These are phyloP conservation scores for Torulaspora microellipsoides DNA, from an alignment of 805 yeast genomes.

Conservation along the genomic window DNA sequence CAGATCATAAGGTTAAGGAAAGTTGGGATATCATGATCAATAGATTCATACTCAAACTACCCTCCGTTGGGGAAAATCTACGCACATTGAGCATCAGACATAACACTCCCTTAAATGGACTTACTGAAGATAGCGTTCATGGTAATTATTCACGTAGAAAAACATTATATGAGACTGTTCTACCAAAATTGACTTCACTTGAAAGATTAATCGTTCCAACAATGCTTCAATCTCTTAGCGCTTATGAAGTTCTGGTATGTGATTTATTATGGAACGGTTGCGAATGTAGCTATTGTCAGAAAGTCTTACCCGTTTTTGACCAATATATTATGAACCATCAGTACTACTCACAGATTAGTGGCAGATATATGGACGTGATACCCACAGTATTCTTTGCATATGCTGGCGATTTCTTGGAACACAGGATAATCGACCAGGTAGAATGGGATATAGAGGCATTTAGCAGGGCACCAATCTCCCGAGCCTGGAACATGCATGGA, in stretches of 20 bases:
- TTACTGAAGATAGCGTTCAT: constrained; percentile 60
- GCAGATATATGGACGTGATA: constrained; percentile 54
- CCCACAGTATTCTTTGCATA: constrained; percentile 54
- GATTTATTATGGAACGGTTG: constrained; percentile 78
- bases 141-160: constrained; percentile 66
- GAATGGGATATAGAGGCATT: constrained; percentile 34
- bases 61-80: constrained; percentile 32
- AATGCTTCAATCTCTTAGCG: constrained; percentile 52
- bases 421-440: constrained; percentile 29
- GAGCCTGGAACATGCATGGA: constrained; percentile 49
- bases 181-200: constrained; percentile 44
- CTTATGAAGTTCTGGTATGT: constrained; percentile 68
- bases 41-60: constrained; percentile 38
- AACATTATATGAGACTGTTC: constrained; percentile 43
- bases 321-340: constrained; percentile 60
- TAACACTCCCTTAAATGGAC: constrained; percentile 53
- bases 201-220: constrained; percentile 53
- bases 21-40: constrained; percentile 50
- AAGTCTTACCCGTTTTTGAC: constrained; percentile 49
- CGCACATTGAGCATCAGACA: constrained; percentile 50
- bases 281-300: constrained; percentile 53
- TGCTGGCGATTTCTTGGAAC: constrained; percentile 42
- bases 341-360: constrained; percentile 45
- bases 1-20: constrained; percentile 46
- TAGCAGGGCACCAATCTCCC: constrained; percentile 32